Conservation (phyloP, 306 rosid species). For the Delonix regia region DNA sequence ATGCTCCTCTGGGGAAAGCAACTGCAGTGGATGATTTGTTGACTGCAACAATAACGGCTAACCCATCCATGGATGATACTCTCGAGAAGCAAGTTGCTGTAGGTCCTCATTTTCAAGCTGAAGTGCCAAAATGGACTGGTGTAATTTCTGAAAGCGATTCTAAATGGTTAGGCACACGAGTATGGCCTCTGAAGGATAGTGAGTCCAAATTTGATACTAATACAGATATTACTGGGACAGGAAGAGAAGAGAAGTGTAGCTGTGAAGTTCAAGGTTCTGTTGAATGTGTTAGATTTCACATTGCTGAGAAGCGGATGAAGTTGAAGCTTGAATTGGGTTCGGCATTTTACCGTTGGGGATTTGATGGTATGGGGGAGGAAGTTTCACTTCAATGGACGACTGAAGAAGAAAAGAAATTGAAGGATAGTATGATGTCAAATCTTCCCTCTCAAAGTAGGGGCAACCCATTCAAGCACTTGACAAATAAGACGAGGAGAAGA, state of each 20-base stretch:
- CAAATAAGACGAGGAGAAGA: slow-evolving; percentile 55
- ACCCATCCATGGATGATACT: slow-evolving; percentile 35
- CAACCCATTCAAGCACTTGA: slow-evolving; percentile 52
- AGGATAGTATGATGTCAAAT: slow-evolving; percentile 52
- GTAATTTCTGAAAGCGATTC: slow-evolving; percentile 61
- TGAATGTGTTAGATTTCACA: slow-evolving; percentile 79
- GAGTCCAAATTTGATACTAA: slow-evolving; percentile 19
- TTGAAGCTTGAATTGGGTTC: slow-evolving; percentile 72
- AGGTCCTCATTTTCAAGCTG: slow-evolving; percentile 61
- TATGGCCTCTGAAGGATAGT: slow-evolving; percentile 56
- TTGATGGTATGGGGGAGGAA: slow-evolving; percentile 85
- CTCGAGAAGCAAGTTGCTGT: slow-evolving; percentile 40
- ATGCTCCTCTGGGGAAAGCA: slow-evolving; percentile 33
- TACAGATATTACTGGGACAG: slow-evolving; percentile 45
- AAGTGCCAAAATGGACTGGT: slow-evolving; percentile 80
- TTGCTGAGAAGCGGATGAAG: slow-evolving; percentile 78
- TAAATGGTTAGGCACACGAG: slow-evolving; percentile 75
- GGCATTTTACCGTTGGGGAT: slow-evolving; percentile 69
- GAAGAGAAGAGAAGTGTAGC: slow-evolving; percentile 59
- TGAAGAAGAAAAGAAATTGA: slow-evolving; percentile 71
- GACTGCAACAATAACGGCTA: neutral
- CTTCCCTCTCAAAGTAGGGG: slow-evolving; percentile 31
- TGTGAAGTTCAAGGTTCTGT: slow-evolving; percentile 69
- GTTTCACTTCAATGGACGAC: slow-evolving; percentile 81
- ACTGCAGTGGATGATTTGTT: slow-evolving; percentile 26